A percentile compares a stretch with the other conserved stretches of the same genome.
phyloP scores from a whole-genome alignment of 257 asterid species.

The Lycium barbarum region DNA sequence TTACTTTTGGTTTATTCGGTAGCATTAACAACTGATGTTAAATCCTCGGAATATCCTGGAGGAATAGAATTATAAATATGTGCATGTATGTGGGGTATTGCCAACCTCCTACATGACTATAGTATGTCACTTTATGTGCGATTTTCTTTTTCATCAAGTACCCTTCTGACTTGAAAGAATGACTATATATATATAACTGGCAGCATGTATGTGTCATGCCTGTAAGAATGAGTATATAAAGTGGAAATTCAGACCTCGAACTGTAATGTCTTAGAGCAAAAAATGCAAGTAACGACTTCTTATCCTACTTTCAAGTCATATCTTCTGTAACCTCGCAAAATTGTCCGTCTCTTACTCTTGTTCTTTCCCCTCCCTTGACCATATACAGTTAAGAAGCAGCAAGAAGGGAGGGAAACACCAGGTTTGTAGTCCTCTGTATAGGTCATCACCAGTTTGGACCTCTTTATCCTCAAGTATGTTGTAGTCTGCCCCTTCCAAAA shows the following conservation, averaged over 20 bases:
- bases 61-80: neutral
- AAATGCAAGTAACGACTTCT: neutral
- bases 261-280: neutral
- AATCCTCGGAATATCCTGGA: neutral
- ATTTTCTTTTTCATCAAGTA: constrained; percentile 8
- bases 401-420: neutral
- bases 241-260: neutral
- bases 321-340: neutral
- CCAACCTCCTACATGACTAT: constrained; percentile 1
- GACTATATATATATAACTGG: neutral
- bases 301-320: neutral
- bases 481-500: neutral
- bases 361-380: constrained; percentile 3
- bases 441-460: neutral
- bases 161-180: neutral
- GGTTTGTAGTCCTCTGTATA: neutral
- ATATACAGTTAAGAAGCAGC: neutral
- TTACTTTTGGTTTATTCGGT: neutral
- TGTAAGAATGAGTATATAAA: neutral
- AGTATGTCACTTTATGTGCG: neutral
- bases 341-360: neutral
- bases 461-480: neutral
- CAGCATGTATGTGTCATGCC: neutral
- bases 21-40: neutral
- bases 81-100: neutral